Evolutionary conservation across 345 rosid species (phyloP).

Genomic region (Populus alba): DNA sequence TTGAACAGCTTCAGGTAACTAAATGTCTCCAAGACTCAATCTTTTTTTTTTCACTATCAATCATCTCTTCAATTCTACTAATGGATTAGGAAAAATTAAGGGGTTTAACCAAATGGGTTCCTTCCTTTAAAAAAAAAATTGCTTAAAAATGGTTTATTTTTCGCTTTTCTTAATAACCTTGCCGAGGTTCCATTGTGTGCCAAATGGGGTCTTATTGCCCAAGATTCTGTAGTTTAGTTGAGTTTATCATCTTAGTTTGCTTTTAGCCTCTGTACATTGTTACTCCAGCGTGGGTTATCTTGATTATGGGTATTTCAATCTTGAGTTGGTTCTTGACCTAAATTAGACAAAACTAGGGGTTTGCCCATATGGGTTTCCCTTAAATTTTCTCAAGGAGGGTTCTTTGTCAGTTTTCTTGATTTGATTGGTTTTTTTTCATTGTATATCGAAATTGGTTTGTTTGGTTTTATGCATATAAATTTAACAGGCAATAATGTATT

Average conservation of each 20-base stretch:
- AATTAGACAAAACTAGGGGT: not conserved
- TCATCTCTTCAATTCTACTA: not conserved
- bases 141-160: not conserved
- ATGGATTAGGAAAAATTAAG: not conserved
- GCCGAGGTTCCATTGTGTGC: not conserved
- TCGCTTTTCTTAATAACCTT: too few relatives aligned
- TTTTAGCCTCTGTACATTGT: not conserved
- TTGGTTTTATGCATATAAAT: too few relatives aligned
- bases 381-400: not conserved
- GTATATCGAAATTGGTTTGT: not conserved
- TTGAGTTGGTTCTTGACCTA: not conserved
- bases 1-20: constrained; percentile 59
- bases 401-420: not conserved
- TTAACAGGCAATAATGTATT: not conserved
- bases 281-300: not conserved
- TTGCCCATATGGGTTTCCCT: not conserved
- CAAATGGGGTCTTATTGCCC: constrained; percentile 2
- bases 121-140: not conserved
- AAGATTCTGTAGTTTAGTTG: not conserved
- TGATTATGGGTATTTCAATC: not conserved
- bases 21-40: not conserved
- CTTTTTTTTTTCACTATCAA: constrained; percentile 2
- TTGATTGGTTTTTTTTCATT: not conserved
- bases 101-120: not conserved
- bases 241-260: not conserved